A percentile compares a stretch with the other conserved stretches of the same genome.
Evolutionary conservation across 2,329 filamentous ascomycete species (phyloP).

Genomic region (Xylaria sp.): DNA sequence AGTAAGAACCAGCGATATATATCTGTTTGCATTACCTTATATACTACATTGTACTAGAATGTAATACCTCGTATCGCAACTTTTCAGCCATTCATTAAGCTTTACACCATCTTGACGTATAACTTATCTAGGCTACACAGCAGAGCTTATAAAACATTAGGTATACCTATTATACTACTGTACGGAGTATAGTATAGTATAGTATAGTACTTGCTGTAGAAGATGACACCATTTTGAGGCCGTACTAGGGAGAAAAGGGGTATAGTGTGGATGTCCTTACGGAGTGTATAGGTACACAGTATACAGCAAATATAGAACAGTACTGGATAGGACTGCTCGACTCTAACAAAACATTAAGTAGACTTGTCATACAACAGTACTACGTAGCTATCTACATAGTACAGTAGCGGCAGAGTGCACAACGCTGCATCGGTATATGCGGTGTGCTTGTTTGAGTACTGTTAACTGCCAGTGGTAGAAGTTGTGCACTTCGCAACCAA

Average conservation of each 20-base stretch:
- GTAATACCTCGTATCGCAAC: conserved; percentile 2
- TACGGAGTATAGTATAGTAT: neutral
- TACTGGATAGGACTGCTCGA: too few relatives aligned
- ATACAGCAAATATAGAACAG: too few relatives aligned
- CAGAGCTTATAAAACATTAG: neutral
- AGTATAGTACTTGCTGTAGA: neutral
- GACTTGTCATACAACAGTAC: too few relatives aligned
- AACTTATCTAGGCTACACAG: neutral
- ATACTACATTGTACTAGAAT: neutral
- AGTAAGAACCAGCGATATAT: neutral
- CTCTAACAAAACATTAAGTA: too few relatives aligned
- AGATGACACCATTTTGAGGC: neutral
- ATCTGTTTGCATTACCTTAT: neutral
- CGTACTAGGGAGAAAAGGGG: neutral
- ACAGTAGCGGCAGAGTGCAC: neutral
- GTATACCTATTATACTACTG: neutral
- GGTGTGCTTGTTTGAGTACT: neutral
- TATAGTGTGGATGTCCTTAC: neutral
- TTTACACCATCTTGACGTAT: neutral
- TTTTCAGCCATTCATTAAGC: neutral
- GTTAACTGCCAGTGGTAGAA: neutral
- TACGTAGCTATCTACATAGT: neutral
- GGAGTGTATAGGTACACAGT: too few relatives aligned
- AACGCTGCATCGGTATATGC: neutral
- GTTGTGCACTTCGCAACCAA: conserved; percentile 10